Evolutionary conservation across 2,329 filamentous ascomycete genomes (phyloP).

Genomic region (Sarocladium strictum): DNA sequence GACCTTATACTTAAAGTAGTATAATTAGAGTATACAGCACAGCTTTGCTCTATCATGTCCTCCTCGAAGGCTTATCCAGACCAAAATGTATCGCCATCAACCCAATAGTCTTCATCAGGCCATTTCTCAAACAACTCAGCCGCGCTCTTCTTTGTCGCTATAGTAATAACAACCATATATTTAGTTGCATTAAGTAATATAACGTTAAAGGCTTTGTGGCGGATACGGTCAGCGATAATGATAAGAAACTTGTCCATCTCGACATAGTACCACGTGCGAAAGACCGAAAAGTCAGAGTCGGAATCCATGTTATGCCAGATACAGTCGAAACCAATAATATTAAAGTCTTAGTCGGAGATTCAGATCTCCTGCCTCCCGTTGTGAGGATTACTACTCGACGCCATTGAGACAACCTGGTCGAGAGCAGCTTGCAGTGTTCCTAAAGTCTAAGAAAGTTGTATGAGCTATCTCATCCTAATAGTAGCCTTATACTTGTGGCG

Average conservation of each 20-base stretch:
- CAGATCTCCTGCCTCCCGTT: background rate
- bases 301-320: constrained; percentile 8
- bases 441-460: background rate
- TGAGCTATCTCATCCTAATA: background rate
- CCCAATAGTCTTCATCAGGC: constrained; percentile 5
- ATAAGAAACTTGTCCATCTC: background rate
- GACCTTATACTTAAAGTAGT: background rate
- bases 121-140: constrained; percentile 1
- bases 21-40: background rate
- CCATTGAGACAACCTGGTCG: background rate
- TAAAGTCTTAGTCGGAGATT: background rate
- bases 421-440: background rate
- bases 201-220: background rate
- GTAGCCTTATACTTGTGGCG: background rate
- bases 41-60: background rate
- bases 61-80: background rate
- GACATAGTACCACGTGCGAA: background rate
- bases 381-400: background rate
- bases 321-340: constrained; percentile 4
- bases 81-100: background rate
- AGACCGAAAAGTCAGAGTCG: background rate
- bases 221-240: background rate
- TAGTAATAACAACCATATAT: constrained; percentile 7
- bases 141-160: background rate
- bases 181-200: constrained; percentile 1